Evolutionary conservation across 306 rosid genomes (phyloP).

Genomic region (Biancaea sappan): DNA sequence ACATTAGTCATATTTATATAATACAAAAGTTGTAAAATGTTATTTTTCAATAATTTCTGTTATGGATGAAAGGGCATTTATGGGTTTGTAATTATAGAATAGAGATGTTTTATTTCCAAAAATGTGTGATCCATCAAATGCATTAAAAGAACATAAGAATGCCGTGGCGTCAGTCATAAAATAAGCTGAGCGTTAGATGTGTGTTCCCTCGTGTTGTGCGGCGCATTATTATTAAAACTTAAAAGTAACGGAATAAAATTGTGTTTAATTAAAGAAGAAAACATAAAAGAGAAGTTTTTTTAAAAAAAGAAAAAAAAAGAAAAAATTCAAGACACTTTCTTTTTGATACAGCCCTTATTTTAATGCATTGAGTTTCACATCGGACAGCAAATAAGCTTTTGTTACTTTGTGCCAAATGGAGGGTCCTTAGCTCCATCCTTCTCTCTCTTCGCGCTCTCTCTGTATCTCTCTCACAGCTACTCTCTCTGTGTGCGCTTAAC

Average conservation of each 20-base stretch:
- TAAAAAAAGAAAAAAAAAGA: too few species aligned
- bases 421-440: conserved; percentile 55
- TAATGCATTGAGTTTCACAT: conserved; percentile 63
- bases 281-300: conserved; percentile 30
- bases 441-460: too few species aligned
- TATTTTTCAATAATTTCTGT: not conserved
- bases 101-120: not conserved
- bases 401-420: conserved; percentile 69
- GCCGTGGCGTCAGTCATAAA: conserved; percentile 15
- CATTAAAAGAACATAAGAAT: not conserved
- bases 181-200: not conserved
- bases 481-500: conserved; percentile 33
- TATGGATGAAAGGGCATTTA: not conserved
- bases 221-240: conserved; percentile 35
- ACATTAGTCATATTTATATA: too few species aligned
- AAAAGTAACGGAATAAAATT: not conserved
- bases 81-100: not conserved
- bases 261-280: not conserved
- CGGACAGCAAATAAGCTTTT: conserved; percentile 57
- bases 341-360: conserved; percentile 51
- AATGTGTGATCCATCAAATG: not conserved
- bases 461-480: conserved; percentile 22
- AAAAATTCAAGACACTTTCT: conserved; percentile 13
- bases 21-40: not conserved
- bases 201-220: conserved; percentile 31